Conservation (phyloP, 805 yeast species). For the Kluyveromyces wickerhamii region DNA sequence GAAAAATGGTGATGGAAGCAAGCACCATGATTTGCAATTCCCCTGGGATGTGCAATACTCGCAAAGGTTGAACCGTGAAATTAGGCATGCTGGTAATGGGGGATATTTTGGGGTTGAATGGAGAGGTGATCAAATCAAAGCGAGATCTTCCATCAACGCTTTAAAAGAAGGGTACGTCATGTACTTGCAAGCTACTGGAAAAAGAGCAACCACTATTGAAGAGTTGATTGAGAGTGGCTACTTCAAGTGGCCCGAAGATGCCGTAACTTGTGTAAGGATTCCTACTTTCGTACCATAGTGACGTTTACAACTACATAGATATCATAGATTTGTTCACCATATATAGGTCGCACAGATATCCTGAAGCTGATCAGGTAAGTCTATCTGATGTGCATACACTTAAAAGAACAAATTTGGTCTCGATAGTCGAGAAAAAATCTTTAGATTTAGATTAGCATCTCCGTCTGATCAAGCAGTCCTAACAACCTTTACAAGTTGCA, state of each 20-base stretch:
- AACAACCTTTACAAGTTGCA: too few relatives aligned
- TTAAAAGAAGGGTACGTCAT: conserved; percentile 40
- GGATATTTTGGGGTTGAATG: conserved; percentile 47
- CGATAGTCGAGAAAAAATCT: too few relatives aligned
- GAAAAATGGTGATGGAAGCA: conserved; percentile 39
- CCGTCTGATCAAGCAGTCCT: too few relatives aligned
- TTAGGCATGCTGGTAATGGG: conserved; percentile 30
- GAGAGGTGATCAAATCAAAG: conserved; percentile 38
- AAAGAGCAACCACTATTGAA: conserved; percentile 31
- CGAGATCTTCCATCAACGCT: conserved; percentile 37
- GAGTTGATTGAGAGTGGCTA: conserved; percentile 35
- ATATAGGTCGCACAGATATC: too few relatives aligned
- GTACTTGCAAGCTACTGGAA: conserved; percentile 34
- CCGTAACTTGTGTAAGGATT: conserved; percentile 12
- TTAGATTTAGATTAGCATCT: too few relatives aligned
- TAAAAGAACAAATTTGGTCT: too few relatives aligned
- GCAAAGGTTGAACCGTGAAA: conserved; percentile 35
- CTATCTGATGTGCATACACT: too few relatives aligned
- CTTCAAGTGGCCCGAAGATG: conserved; percentile 26
- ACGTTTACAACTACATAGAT: neutral
- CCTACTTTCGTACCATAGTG: conserved; percentile 9
- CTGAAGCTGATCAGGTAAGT: too few relatives aligned
- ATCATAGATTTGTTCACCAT: too few relatives aligned
- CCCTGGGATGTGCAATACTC: conserved; percentile 58
- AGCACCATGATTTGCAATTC: conserved; percentile 44